Base-by-base conservation (phyloP, 176 grass and related monocot genomes). In the Areca catechu region DNA sequence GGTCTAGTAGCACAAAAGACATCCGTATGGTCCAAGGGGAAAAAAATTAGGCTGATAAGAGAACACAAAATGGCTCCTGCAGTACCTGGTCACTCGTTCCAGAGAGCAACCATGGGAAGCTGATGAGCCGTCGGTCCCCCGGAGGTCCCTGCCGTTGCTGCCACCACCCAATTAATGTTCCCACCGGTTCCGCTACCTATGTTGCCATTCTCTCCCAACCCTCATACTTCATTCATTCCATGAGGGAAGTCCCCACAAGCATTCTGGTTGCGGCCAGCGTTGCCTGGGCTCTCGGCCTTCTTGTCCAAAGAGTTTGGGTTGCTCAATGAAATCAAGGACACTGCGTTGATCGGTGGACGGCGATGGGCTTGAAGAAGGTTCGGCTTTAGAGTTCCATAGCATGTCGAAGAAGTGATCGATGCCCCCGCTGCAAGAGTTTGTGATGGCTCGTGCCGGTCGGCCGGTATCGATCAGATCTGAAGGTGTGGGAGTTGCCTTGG, bases 221-320 rank as follows among this genome's bases (percentile, higher is more conserved):
- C 62, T 89, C 81, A 14, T 70, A 74, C 50, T 83, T 94, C 73
- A 77, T 83, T 94, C 73, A 77, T 72, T 47, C 50, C 48, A 49
- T 72, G 51, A 66, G 75, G 62, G 54, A 82, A 76, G 54, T 81
- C 79, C 51, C 72, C 76, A 29, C 71, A 69, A 67, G 70, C 68
- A 61, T 68, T 69, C 3, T 56, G 34, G 51, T 78, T 68, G 20
- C 61, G 70, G 14, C 22, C 17, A 3, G 17, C 7, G 3, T 52
- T 9, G 22, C 34, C 14, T 43, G 22, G 2, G 28, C 47, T 62
- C 49, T 77, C 65, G 0, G 0, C 18, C 22, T 58, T 57, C 7
- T 5, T 29, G 10, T 24, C 56, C 0, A 18, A 37, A 49, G 72
- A 67, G 74, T 58, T 80, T 23, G 56, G 51, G 20, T 62, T 54